Base-by-base conservation (phyloP, 2,329 filamentous ascomycete genomes). In the Paraphaeosphaeria sporulosa region DNA sequence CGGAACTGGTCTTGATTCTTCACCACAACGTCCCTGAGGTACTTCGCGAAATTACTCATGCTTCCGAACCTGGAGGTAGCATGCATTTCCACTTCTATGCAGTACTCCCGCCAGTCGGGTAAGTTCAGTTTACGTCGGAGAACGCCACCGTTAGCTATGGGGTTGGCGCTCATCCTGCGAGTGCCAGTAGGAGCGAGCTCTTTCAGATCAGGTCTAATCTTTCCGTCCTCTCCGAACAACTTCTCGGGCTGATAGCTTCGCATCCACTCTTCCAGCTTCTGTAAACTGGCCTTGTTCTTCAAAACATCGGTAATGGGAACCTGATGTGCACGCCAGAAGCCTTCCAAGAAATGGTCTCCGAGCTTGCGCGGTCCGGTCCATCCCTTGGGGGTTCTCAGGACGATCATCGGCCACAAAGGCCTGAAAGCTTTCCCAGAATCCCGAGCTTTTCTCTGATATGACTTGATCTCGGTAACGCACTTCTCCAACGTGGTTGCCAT, bases 241-340 rank as follows among this genome's bases (percentile, higher is more conserved):
- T 90, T 85, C 17, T 93, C 90, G 0, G 90, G 90, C 68, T 89
- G 85, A 75, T 94, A 94, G 68, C 86, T 85, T 65, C 85, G 87
- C 89, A 94, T 91, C 91, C 91, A 94, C 32, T 86, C 78, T 76
- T 94, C 90, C 7, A 94, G 84, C 1, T 87, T 64, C 78, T 90
- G 86, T 58, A 93, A 80, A 60, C 92, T 88, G 15, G 84, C 81
- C 0, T 85, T 82, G 71, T 91, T 92, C 25, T 84, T 85, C 38
- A 84, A 82, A 1, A 90, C 89, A 64, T 91, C 89, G 4, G 90
- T 84, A 60, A 94, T 88, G 46, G 91, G 91, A 7, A 94, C 88
- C 76, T 94, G 91, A 72, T 94, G 91, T 19, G 90, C 83, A 46
- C 90, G 86, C 90, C 90, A 94, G 81, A 87, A 93, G n/a, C 91